Percentiles rank a stretch among this genome's conserved stretches.
Evolutionary conservation across 2,329 filamentous ascomycete species (phyloP).

Genomic region (Exophiala alcalophila): DNA sequence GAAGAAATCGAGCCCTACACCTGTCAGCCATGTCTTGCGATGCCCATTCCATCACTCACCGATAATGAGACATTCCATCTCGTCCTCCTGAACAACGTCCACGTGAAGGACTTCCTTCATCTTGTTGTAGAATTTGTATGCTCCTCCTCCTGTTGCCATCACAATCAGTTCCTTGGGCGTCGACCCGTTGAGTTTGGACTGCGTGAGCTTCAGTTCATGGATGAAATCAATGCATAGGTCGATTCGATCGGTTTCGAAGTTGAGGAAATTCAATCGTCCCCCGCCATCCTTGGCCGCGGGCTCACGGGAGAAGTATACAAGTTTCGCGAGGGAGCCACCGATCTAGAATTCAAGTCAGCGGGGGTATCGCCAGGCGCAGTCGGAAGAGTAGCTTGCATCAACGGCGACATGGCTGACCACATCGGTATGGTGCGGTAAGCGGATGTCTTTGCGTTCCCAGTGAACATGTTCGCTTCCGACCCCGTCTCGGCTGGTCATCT

Average conservation of each 20-base stretch:
- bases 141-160: conserved; percentile 93
- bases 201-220: conserved; percentile 76
- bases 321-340: conserved; percentile 89
- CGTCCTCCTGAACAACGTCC: conserved; percentile 87
- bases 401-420: conserved; percentile 96
- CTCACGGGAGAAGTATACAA: conserved; percentile 96
- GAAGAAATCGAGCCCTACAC: conserved; percentile 87
- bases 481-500: conserved; percentile 51
- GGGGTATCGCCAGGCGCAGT: neutral
- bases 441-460: conserved; percentile 84
- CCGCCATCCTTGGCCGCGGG: conserved; percentile 74
- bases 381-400: conserved; percentile 63
- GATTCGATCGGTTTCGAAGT: conserved; percentile 92
- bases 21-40: conserved; percentile 5
- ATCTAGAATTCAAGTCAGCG: conserved; percentile 58
- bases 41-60: conserved; percentile 52
- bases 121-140: conserved; percentile 94
- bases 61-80: conserved; percentile 98
- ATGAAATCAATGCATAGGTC: conserved; percentile 93
- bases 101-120: conserved; percentile 74
- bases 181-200: conserved; percentile 71
- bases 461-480: conserved; percentile 50
- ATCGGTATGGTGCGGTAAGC: conserved; percentile 91
- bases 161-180: conserved; percentile 73
- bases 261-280: conserved; percentile 89